Conservation (phyloP, 305 asterid species). For the Solanum hybrid region DNA sequence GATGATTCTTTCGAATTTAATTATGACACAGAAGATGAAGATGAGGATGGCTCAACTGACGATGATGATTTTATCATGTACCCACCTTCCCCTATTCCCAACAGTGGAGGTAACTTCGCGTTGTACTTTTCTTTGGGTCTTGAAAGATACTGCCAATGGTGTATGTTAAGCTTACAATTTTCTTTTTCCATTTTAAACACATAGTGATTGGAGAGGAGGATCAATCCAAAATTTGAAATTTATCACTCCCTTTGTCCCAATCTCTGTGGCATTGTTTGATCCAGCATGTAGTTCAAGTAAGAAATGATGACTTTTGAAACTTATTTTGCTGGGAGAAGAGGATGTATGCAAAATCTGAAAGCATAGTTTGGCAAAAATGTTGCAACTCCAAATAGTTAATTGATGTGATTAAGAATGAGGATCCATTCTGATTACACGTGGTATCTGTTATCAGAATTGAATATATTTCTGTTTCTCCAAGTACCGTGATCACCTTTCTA, state of each 20-base stretch:
- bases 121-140: neutral
- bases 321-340: neutral
- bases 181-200: neutral
- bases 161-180: neutral
- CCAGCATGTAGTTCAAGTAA: neutral
- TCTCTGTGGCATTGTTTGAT: neutral
- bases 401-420: constrained; percentile 1
- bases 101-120: constrained; percentile 60
- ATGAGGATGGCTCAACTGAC: constrained; percentile 32
- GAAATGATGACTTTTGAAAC: neutral
- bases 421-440: neutral
- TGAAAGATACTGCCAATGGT: neutral
- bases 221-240: neutral
- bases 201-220: neutral
- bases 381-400: neutral
- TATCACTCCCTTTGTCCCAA: neutral
- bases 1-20: constrained; percentile 25
- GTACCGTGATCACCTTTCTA: neutral
- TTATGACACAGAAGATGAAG: constrained; percentile 45
- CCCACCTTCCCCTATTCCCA: constrained; percentile 38
- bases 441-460: neutral
- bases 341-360: neutral
- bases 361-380: neutral
- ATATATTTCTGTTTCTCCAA: neutral
- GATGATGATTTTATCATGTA: constrained; percentile 34